Conservation (phyloP, 768 basidiomycete species). For the Hemileccinum impolitum region DNA sequence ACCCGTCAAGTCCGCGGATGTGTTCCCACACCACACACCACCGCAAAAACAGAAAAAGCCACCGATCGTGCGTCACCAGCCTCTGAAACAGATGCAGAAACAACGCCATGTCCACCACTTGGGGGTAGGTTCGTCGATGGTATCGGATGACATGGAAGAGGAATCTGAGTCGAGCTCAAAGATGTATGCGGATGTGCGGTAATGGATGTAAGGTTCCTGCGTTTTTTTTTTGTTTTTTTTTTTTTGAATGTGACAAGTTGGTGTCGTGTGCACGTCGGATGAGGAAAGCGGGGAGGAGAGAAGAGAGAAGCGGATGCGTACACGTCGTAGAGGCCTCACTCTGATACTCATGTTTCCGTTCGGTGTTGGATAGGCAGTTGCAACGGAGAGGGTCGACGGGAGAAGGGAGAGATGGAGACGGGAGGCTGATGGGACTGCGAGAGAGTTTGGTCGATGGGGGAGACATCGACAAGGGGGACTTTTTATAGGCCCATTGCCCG, state of each 20-base stretch:
- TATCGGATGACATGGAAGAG: constrained; percentile 24
- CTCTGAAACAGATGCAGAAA: constrained; percentile 22
- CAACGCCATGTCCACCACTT: constrained; percentile 22
- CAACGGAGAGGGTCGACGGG: not conserved
- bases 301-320: not conserved
- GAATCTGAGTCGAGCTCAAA: constrained; percentile 24
- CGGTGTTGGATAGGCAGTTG: not conserved
- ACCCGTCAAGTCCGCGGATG: constrained; percentile 10
- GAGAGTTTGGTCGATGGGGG: constrained; percentile 1
- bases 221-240: not conserved
- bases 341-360: constrained; percentile 8
- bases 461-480: not conserved
- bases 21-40: not conserved
- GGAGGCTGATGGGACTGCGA: not conserved
- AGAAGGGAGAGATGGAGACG: not conserved
- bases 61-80: constrained; percentile 16
- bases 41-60: not conserved
- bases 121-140: constrained; percentile 17
- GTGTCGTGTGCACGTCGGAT: not conserved
- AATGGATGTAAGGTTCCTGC: constrained; percentile 8
- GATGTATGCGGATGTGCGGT: constrained; percentile 12
- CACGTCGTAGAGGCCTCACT: constrained; percentile 8
- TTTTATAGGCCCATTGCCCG: constrained; percentile 13
- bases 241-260: not conserved
- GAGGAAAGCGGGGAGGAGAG: not conserved